Evolutionary conservation across 306 rosid species (phyloP).

Genomic region (Pachyrhizus erosus): DNA sequence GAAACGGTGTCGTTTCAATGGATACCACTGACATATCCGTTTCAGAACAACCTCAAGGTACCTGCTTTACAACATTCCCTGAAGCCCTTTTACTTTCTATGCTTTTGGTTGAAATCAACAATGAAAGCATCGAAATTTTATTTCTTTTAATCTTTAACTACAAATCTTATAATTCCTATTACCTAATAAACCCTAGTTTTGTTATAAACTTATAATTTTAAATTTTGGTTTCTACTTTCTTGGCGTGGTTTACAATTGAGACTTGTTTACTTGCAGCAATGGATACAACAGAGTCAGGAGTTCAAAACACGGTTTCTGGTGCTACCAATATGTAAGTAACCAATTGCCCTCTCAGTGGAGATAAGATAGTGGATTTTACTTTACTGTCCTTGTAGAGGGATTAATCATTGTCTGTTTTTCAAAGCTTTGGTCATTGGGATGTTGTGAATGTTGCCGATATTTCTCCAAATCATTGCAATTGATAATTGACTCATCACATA

Average conservation of each 20-base stretch:
- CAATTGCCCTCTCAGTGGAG: not conserved
- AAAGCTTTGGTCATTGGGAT: not conserved
- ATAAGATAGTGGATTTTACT: conserved; percentile 4
- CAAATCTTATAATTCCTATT: not conserved
- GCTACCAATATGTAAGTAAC: conserved; percentile 58
- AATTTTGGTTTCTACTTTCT: not conserved
- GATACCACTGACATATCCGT: conserved; percentile 45
- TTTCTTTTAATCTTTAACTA: not conserved
- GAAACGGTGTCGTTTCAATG: conserved; percentile 57
- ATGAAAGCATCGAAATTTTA: not conserved
- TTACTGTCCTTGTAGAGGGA: not conserved
- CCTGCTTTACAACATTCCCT: not conserved
- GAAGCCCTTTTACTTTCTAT: not conserved
- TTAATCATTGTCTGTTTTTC: not conserved
- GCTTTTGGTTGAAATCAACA: not conserved
- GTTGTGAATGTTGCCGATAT: not conserved
- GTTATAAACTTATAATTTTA: not conserved
- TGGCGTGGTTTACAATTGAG: not conserved
- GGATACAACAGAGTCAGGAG: conserved; percentile 73
- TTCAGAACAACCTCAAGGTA: conserved; percentile 65
- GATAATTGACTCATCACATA: not conserved
- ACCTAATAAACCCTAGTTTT: not conserved
- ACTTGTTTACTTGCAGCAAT: conserved; percentile 54
- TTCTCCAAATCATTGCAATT: not conserved
- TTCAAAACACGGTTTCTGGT: conserved; percentile 49